Conservation (phyloP, 768 basidiomycete genomes). For the Pisolithus marmoratus region DNA sequence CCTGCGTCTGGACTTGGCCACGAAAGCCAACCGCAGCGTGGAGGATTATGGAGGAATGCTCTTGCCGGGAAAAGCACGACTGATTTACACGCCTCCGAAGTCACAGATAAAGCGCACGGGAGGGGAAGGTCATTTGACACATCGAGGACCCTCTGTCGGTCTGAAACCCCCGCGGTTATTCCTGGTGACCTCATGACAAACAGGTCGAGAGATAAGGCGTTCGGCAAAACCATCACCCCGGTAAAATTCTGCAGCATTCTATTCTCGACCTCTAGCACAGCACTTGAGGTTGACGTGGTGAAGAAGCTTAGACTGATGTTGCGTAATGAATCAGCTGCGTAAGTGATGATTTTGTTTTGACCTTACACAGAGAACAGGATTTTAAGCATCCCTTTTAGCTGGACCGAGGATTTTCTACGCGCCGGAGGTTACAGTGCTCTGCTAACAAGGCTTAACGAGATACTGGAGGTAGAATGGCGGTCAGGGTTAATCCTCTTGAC, state of each 20-base stretch:
- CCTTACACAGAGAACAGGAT: background rate
- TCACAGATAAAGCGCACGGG: slow-evolving; percentile 37
- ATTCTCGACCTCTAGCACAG: slow-evolving; percentile 58
- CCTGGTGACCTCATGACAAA: slow-evolving; percentile 31
- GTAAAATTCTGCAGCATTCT: slow-evolving; percentile 65
- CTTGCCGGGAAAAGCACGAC: slow-evolving; percentile 28
- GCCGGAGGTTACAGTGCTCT: slow-evolving; percentile 83
- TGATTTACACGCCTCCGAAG: slow-evolving; percentile 20
- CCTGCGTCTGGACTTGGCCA: slow-evolving; percentile 33
- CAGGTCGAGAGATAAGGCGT: slow-evolving; percentile 47
- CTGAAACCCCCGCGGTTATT: slow-evolving; percentile 43
- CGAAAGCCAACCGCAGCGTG: slow-evolving; percentile 27
- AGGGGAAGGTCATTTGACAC: slow-evolving; percentile 63
- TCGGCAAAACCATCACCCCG: slow-evolving; percentile 53
- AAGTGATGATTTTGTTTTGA: slow-evolving; percentile 10
- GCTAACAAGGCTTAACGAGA: slow-evolving; percentile 79
- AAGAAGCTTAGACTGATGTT: slow-evolving; percentile 86
- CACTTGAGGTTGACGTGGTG: slow-evolving; percentile 79
- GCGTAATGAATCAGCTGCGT: slow-evolving; percentile 89
- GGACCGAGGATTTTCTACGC: slow-evolving; percentile 83
- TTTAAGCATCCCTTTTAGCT: slow-evolving; percentile 41
- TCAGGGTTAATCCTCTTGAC: slow-evolving; percentile 30
- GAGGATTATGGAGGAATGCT: slow-evolving; percentile 18
- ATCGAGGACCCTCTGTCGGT: slow-evolving; percentile 45
- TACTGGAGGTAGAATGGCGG: slow-evolving; percentile 97